phyloP scores from a whole-genome alignment of 352 stramenopile species.

The Pythium phragmitis region DNA sequence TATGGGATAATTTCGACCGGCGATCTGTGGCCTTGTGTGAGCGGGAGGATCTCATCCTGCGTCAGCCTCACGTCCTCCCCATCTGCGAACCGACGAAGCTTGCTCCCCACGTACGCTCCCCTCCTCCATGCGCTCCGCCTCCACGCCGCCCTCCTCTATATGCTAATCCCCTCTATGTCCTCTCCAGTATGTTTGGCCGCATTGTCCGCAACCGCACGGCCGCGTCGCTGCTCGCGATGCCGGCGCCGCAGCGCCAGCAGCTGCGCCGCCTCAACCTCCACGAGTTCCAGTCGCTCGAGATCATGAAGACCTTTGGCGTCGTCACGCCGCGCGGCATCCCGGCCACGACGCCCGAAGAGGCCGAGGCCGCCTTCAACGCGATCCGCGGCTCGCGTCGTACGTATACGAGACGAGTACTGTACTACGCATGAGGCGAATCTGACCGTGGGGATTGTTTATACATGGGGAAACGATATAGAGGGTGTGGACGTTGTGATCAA shows the following conservation, averaged over 20 bases:
- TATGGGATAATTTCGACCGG: not conserved
- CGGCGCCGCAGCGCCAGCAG: conserved; percentile 52
- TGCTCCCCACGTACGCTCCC: conserved; percentile 13
- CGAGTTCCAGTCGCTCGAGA: conserved; percentile 94
- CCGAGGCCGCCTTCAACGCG: conserved; percentile 74
- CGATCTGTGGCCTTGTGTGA: conserved; percentile 23
- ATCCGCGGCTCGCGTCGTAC: conserved; percentile 74
- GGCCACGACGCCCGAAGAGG: conserved; percentile 78
- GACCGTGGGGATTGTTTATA: not conserved
- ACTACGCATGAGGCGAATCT: conserved; percentile 5
- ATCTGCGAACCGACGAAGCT: conserved; percentile 5
- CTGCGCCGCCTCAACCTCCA: conserved; percentile 92
- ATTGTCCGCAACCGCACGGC: conserved; percentile 40
- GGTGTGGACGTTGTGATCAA: conserved; percentile 94
- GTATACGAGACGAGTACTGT: conserved; percentile 6
- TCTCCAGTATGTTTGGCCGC: conserved; percentile 51
- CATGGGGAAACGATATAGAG: conserved; percentile 29
- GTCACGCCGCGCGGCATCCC: conserved; percentile 66
- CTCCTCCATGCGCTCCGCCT: conserved; percentile 1
- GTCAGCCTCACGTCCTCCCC: conserved; percentile 7
- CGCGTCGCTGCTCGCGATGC: conserved; percentile 50
- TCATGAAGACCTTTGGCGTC: conserved; percentile 91
- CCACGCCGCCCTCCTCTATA: conserved; percentile 1
- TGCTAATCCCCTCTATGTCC: not conserved
- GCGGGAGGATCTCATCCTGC: conserved; percentile 14